Base-by-base conservation (phyloP, 2,329 filamentous ascomycete genomes). In the Biscogniauxia mediterranea region DNA sequence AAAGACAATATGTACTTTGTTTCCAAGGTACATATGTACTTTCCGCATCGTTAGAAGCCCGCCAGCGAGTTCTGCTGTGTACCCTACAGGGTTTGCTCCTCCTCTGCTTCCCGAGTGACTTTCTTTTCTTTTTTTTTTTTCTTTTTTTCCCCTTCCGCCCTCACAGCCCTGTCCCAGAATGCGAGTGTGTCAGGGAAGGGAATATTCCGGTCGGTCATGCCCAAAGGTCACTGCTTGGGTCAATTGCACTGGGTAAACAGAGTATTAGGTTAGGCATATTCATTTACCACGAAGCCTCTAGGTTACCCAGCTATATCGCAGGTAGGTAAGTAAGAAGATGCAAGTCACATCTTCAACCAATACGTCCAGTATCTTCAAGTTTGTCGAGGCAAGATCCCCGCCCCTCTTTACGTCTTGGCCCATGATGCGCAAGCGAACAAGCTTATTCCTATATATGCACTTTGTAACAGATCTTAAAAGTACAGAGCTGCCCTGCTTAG, bases 91-190 rank as follows among this genome's bases (percentile, higher is more conserved):
- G 52, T 5, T 54, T 25, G 20, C 25, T 25, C 11, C 28, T 13
- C 28, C 6, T 54, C 5, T 28, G 17, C 28, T 26, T 26, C 52
- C 8, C 52, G n/a, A 54, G 19, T 51, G 19, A n/a, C 42, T 28
- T 26, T 52, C 49, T 13, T 21, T 56, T 23, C 46, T 25, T 15
- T 59, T 59, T 28, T 59, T 57, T 63, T 59, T 55, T 59, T 59
- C 62, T 57, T 51, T 60, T 56, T 59, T 42, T 55, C 68, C 65
- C 68, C 68, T 69, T 9, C 28, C 28, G 66, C 64, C 61, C 63
- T 66, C 57, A 61, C 63, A 69, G 60, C n/a, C n/a, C n/a, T n/a
- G 59, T 68, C 66, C 69, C 69, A 69, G 68, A 61, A 70, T 68
- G 67, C 62, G 60, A 60, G 63, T 55, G 26, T 53, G 58, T 63